A percentile compares a stretch with the other conserved stretches of the same genome.
phyloP scores from a whole-genome alignment of 2,329 filamentous ascomycete genomes.

The Penicillium polonicum region DNA sequence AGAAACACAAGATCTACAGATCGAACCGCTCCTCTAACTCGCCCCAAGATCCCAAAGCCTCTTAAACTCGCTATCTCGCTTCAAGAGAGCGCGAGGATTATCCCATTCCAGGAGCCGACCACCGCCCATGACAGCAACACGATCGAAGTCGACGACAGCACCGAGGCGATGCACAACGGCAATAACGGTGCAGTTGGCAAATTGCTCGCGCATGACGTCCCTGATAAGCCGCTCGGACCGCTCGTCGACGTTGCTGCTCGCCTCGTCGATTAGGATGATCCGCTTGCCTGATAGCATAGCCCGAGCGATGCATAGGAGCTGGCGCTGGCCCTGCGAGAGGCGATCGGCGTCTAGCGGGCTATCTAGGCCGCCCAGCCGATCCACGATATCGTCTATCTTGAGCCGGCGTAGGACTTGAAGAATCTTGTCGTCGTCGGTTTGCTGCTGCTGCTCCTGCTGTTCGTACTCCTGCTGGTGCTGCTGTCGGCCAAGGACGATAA shows the following conservation, averaged over 20 bases:
- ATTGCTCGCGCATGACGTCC: neutral
- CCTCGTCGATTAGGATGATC: neutral
- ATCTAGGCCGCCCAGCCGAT: neutral
- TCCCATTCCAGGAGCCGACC: neutral
- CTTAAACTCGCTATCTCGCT: neutral
- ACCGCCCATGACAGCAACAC: neutral
- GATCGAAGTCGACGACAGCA: neutral
- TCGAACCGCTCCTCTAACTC: neutral
- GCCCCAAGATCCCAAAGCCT: neutral
- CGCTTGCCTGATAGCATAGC: neutral
- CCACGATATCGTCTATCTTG: neutral
- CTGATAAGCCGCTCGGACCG: neutral
- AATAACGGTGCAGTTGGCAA: neutral
- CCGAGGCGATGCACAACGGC: neutral
- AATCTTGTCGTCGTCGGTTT: neutral
- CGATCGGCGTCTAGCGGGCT: neutral
- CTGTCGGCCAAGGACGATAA: neutral
- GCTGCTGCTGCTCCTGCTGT: neutral
- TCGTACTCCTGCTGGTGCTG: neutral
- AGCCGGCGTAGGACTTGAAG: neutral
- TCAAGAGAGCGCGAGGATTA: neutral
- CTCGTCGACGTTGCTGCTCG: neutral
- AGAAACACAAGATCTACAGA: too few relatives aligned
- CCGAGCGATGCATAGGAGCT: neutral
- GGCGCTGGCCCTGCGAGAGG: neutral